Conservation (phyloP, 2,329 filamentous ascomycete species). For the Colletotrichum phormii region DNA sequence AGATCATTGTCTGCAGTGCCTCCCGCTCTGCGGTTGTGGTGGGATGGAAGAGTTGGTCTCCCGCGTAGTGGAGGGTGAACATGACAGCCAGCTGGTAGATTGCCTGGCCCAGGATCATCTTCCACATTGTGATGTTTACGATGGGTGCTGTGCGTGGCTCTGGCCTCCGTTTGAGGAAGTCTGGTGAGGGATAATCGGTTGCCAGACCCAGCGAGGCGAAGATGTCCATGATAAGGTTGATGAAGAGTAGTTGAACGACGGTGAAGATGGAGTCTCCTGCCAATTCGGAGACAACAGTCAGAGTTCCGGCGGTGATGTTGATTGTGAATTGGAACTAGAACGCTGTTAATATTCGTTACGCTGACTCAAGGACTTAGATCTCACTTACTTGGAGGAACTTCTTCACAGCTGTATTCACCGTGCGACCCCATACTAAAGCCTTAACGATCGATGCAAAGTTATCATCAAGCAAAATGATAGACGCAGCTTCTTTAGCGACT, state of each 20-base stretch:
- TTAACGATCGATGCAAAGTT: conserved; percentile 71
- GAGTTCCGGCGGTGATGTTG: conserved; percentile 70
- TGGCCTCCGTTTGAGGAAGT: conserved; percentile 47
- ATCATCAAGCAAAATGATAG: conserved; percentile 72
- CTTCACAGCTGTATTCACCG: conserved; percentile 72
- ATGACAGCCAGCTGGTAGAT: conserved; percentile 76
- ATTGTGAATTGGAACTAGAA: conserved; percentile 68
- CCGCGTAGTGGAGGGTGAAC: conserved; percentile 72
- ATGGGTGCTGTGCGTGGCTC: conserved; percentile 44
- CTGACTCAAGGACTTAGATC: background rate
- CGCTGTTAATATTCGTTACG: background rate
- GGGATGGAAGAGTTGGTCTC: conserved; percentile 59
- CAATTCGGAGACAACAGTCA: conserved; percentile 68
- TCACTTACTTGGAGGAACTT: conserved; percentile 68
- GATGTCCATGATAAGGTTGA: conserved; percentile 72
- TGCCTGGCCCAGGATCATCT: conserved; percentile 83
- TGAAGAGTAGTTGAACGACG: conserved; percentile 69
- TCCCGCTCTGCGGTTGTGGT: conserved; percentile 5
- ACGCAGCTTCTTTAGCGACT: conserved; percentile 72
- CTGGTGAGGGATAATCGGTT: conserved; percentile 51
- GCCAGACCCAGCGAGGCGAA: conserved; percentile 65
- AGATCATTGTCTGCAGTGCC: conserved; percentile 76
- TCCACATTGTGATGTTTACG: conserved; percentile 82
- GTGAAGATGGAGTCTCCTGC: conserved; percentile 64
- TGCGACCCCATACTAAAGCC: conserved; percentile 71